phyloP scores from a whole-genome alignment of 164 flowering plant genomes.

The Santalum album region DNA sequence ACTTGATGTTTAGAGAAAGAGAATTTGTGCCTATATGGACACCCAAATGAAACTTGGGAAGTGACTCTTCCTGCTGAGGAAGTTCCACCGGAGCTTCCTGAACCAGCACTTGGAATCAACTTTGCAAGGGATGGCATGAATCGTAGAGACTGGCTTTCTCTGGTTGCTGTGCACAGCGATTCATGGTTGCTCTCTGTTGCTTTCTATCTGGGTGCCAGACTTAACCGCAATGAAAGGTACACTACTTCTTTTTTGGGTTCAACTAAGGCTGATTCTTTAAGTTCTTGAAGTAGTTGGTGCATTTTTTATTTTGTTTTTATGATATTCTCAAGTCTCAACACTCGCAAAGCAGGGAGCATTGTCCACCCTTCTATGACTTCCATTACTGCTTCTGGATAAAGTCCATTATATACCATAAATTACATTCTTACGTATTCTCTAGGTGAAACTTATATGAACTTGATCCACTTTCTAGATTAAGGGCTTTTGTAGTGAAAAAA shows the following conservation, averaged over 20 bases:
- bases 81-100: constrained; percentile 94
- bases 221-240: constrained; percentile 84
- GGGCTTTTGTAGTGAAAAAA: too few relatives aligned
- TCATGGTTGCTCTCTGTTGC: constrained; percentile 93
- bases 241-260: background rate
- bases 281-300: too few relatives aligned
- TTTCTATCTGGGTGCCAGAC: constrained; percentile 79
- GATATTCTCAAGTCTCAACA: too few relatives aligned
- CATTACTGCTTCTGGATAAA: too few relatives aligned
- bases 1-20: constrained; percentile 53
- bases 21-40: constrained; percentile 82
- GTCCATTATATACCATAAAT: too few relatives aligned
- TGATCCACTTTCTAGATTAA: too few relatives aligned
- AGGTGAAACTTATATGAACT: too few relatives aligned
- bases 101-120: constrained; percentile 91
- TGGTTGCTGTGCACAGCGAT: constrained; percentile 90
- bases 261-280: too few relatives aligned
- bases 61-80: constrained; percentile 90
- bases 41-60: constrained; percentile 79
- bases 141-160: constrained; percentile 79
- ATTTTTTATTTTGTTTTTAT: too few relatives aligned
- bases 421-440: too few relatives aligned
- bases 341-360: too few relatives aligned
- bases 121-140: constrained; percentile 97
- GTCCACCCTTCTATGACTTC: too few relatives aligned